These are phyloP conservation scores for Leishmania arabica DNA, from an alignment of 208 protist species.

Conservation along the genomic window DNA sequence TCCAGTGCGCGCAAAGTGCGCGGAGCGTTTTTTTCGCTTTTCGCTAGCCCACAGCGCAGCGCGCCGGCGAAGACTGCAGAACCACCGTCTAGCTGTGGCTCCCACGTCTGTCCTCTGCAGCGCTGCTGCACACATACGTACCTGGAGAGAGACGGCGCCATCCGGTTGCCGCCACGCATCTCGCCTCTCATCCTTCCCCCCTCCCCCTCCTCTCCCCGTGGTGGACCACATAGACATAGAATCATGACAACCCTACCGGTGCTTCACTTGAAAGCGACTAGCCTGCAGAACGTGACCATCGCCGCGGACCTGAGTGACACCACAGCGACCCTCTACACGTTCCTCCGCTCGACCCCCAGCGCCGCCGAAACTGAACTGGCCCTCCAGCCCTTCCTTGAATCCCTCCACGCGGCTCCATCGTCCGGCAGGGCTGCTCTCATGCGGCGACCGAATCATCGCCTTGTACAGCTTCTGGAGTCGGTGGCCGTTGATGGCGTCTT, in stretches of 20 bases:
- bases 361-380: constrained; percentile 43
- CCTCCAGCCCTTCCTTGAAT: constrained; percentile 50
- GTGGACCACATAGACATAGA: background rate
- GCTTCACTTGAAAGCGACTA: constrained; percentile 58
- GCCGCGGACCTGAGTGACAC: constrained; percentile 52
- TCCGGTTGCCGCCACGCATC: background rate
- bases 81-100: background rate
- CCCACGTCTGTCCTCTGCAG: background rate
- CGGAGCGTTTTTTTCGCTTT: no score
- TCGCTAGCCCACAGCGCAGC: background rate
- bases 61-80: background rate
- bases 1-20: background rate
- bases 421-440: constrained; percentile 18
- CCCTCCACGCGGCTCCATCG: constrained; percentile 32
- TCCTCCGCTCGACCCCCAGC: constrained; percentile 71
- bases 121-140: background rate
- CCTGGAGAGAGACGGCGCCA: background rate
- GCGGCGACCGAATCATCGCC: constrained; percentile 29
- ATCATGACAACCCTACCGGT: constrained; percentile 58
- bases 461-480: constrained; percentile 48
- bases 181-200: background rate
- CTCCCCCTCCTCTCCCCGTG: background rate
- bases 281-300: constrained; percentile 44
- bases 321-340: constrained; percentile 76
- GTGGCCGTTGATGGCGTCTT: constrained; percentile 54